Base-by-base conservation (phyloP, 305 asterid species). In the Rubia peregrina region DNA sequence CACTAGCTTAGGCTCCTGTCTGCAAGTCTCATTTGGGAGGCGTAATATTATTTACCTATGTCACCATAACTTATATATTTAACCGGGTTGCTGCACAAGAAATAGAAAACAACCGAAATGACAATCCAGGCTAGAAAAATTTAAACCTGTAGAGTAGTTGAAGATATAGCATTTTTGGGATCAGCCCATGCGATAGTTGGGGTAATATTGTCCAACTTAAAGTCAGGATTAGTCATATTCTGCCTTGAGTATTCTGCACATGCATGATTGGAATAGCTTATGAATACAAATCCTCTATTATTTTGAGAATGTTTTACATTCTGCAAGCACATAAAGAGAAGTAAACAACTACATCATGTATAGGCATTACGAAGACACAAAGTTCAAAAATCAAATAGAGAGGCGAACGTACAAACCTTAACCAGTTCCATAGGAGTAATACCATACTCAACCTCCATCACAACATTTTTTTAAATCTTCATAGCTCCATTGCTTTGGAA, bases 141-240 rank as follows among this genome's bases (percentile, higher is more conserved):
- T 73, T 59, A 61, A 61, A 62, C 98, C 96, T 88, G 95, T 51
- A 90, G 80, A 65, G 80, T 16, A 73, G 96, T 80, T 2, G 97
- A 80, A 56, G 95, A 80, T 75, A n/a, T n/a, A n/a, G 91, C 83
- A 80, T 78, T 89, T 85, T 82, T 89, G 61, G 97, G 91, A 80
- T 90, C 97, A 61, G 98, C 98, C 98, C 98, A 92, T 77, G 96
- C 89, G 76, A 92, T 97, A 74, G 97, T 92, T 40, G 98, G 98
- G 71, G 95, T 84, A 77, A 83, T 90, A 74, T 82, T 89, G 65
- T 86, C 95, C 71, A 92, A 88, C 84, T 89, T 92, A 79, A 92
- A 92, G 7, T 86, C 76, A 61, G 96, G 85, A 70, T 66, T 72
- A 13, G 88, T 84, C 98, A 92, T 92, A 77, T 82, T 85, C 78